A percentile compares a stretch with the other conserved stretches of the same genome.
These are phyloP conservation scores for Penicillium griseofulvum DNA, from an alignment of 2,329 filamentous ascomycete genomes.

Conservation along the genomic window DNA sequence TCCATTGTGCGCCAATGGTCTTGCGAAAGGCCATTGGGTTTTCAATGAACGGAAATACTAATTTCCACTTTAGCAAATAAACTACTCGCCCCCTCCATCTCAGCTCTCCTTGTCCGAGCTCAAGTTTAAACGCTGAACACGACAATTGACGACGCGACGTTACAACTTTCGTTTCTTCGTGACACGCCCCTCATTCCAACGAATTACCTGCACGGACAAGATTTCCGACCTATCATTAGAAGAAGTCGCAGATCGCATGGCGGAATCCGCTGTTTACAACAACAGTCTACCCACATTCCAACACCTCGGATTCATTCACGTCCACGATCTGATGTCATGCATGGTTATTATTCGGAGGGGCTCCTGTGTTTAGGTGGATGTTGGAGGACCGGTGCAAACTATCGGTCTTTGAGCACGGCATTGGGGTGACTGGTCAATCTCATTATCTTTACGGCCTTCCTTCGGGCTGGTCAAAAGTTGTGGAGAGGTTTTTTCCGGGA, in stretches of 20 bases:
- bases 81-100: constrained; percentile 59
- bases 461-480: constrained; percentile 23
- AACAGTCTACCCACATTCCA: constrained; percentile 21
- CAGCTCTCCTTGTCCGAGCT: constrained; percentile 42
- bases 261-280: constrained; percentile 34
- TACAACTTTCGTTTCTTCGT: constrained; percentile 33
- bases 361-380: constrained; percentile 37
- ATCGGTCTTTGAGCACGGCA: constrained; percentile 17
- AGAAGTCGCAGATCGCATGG: constrained; percentile 19
- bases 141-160: constrained; percentile 36
- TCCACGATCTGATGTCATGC: constrained; percentile 28
- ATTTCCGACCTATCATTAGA: constrained; percentile 18
- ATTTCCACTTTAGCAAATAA: constrained; percentile 60
- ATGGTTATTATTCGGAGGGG: constrained; percentile 28
- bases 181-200: constrained; percentile 24
- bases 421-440: constrained; percentile 39
- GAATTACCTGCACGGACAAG: constrained; percentile 19
- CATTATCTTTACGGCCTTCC: constrained; percentile 21
- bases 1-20: neutral
- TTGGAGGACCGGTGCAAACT: constrained; percentile 26
- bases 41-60: constrained; percentile 24
- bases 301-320: constrained; percentile 31
- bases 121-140: constrained; percentile 41
- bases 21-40: neutral
- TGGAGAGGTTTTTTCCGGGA: constrained; percentile 39